Evolutionary conservation across 257 asterid species (phyloP), one percentile per base, ranked within the genome.

Genomic region (Leonotis leonurus): DNA sequence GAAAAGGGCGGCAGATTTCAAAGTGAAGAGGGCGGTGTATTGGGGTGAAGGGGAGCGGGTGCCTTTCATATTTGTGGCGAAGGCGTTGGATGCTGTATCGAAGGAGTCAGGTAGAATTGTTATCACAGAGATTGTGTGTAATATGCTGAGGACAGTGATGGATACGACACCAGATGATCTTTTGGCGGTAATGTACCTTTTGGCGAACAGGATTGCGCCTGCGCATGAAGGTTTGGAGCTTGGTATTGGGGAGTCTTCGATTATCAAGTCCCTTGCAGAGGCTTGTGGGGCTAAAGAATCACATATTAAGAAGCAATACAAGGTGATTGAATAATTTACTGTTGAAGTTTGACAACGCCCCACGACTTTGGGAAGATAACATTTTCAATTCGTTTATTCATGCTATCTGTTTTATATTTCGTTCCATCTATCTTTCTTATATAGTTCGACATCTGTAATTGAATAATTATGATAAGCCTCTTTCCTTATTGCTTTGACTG

Each of bases 141-240:
- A 87, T 70, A 63, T 87, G 93, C 62, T 93, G 74, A 87, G 96
- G 85, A 89, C 97, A 27, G 99, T 93, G 64, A 85, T 84, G 40
- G 83, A 89, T 69, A 81, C 81, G 6, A 79, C 96, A 0, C 97
- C 94, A 0, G 91, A 82, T 65, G 99, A 89, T 71, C 74, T 89
- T 71, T 65, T 89, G 72, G 65, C 85, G 0, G 89, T 87, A 56
- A 91, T 93, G 27, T 89, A 93, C 77, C 88, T 93, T 59, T 68
- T 78, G 70, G 90, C 83, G 1, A 87, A 83, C 66, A 81, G 80
- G 77, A 82, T 89, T 65, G 95, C 94, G 9, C 71, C 97, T 8
- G 95, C 91, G 3, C 97, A 89, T 22, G 96, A 93, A 57, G 97
- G 97, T 26, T 58, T 89, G 81, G 95, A 93, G 81, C 97, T 93